Conservation (phyloP, 2,329 filamentous ascomycete species). For the Diatrype stigma region DNA sequence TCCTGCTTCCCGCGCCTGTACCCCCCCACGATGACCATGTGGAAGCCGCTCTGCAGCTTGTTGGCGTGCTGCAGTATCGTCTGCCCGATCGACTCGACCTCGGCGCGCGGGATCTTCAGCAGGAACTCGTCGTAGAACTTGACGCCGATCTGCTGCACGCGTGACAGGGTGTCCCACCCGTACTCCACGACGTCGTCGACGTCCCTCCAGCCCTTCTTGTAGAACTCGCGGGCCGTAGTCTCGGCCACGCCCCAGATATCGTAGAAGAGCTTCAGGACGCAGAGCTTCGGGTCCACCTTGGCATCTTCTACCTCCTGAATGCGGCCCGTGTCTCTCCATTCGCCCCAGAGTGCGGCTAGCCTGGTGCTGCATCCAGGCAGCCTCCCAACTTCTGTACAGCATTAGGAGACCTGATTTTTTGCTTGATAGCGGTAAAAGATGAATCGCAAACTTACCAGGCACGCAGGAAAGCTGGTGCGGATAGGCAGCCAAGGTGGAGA, state of each 20-base stretch:
- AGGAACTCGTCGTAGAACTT: constrained; percentile 90
- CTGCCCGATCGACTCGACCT: constrained; percentile 67
- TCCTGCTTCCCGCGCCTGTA: constrained; percentile 73
- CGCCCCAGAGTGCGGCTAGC: constrained; percentile 70
- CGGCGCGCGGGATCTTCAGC: constrained; percentile 63
- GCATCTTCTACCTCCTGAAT: constrained; percentile 62
- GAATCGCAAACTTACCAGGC: constrained; percentile 33
- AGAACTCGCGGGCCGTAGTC: constrained; percentile 76
- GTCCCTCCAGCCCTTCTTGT: constrained; percentile 73
- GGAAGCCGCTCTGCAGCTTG: constrained; percentile 50
- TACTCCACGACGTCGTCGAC: constrained; percentile 81
- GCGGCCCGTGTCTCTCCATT: constrained; percentile 61
- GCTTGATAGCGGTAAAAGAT: too few relatives aligned
- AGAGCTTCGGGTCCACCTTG: constrained; percentile 59
- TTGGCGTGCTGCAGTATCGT: constrained; percentile 65
- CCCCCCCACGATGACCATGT: constrained; percentile 68
- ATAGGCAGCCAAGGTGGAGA: constrained; percentile 80
- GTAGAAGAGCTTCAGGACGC: constrained; percentile 66
- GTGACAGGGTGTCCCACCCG: constrained; percentile 70
- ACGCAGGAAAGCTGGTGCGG: constrained; percentile 46
- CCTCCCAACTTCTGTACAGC: constrained; percentile 39
- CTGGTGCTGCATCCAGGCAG: constrained; percentile 81
- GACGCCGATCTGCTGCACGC: constrained; percentile 87
- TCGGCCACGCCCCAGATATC: constrained; percentile 91
- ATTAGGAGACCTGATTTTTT: too few relatives aligned